Evolutionary conservation across 1,284 basidiomycete genomes (phyloP).

Genomic region (Irpex rosettiformis): DNA sequence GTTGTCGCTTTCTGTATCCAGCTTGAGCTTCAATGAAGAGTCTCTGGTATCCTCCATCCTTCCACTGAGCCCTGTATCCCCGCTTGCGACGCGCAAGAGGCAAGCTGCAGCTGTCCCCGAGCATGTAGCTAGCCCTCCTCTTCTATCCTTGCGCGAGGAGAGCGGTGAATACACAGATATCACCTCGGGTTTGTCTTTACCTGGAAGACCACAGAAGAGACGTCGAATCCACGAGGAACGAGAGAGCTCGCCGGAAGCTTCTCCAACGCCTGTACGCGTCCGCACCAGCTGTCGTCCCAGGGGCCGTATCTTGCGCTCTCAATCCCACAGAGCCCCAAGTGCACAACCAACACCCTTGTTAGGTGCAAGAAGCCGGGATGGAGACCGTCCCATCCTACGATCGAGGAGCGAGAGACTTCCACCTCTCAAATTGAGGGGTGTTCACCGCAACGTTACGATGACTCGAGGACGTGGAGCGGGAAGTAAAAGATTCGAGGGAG

Average conservation of each 20-base stretch:
- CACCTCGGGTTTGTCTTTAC: not conserved
- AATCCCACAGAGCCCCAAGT: slow-evolving; percentile 15
- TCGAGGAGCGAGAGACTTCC: slow-evolving; percentile 24
- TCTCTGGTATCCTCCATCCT: not conserved
- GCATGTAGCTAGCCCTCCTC: slow-evolving; percentile 1
- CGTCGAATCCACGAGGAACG: slow-evolving; percentile 8
- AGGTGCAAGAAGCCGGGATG: slow-evolving; percentile 2
- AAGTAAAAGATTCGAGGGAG: not conserved
- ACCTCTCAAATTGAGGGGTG: slow-evolving; percentile 6
- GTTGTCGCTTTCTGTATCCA: slow-evolving; percentile 11
- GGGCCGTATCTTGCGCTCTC: slow-evolving; percentile 10
- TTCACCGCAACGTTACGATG: slow-evolving; percentile 21
- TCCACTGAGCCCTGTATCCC: slow-evolving; percentile 8
- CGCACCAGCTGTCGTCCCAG: not conserved
- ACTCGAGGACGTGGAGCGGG: slow-evolving; percentile 2
- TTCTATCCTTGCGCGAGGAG: slow-evolving; percentile 12
- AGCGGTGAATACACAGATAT: slow-evolving; percentile 3
- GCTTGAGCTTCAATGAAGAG: slow-evolving; percentile 2
- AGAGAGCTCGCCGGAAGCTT: not conserved
- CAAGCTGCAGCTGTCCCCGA: not conserved
- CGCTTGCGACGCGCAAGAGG: slow-evolving; percentile 6
- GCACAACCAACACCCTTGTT: not conserved
- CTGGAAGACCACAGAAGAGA: slow-evolving; percentile 8
- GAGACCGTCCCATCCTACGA: slow-evolving; percentile 13
- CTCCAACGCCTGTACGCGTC: not conserved